phyloP scores from a whole-genome alignment of 768 basidiomycete genomes.

The Pleurotus sapidus region DNA sequence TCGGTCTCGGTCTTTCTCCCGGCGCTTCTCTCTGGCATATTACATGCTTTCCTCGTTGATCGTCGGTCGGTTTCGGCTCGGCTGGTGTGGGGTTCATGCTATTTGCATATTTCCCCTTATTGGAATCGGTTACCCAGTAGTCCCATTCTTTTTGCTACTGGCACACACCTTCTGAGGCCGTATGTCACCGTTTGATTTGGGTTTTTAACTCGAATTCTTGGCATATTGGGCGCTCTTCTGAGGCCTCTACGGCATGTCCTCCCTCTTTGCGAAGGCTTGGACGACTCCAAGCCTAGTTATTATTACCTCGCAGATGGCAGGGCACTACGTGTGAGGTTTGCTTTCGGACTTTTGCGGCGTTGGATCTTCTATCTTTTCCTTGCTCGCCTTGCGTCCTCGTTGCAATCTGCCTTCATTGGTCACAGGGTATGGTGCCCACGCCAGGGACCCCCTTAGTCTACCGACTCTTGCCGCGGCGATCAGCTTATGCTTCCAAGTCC shows the following conservation, averaged over 20 bases:
- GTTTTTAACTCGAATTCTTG: constrained; percentile 3
- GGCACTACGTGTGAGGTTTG: background rate
- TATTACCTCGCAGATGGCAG: background rate
- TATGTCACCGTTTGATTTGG: background rate
- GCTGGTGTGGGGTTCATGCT: too few relatives aligned
- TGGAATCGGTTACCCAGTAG: too few relatives aligned
- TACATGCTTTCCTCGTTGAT: too few relatives aligned
- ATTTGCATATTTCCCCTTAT: too few relatives aligned
- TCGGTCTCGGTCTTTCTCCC: too few relatives aligned
- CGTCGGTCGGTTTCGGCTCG: too few relatives aligned
- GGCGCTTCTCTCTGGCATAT: too few relatives aligned
- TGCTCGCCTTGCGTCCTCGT: background rate
- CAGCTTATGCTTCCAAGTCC: background rate
- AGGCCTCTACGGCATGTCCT: too few relatives aligned
- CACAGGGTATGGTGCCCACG: too few relatives aligned
- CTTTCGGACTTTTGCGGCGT: background rate
- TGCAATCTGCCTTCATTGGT: background rate
- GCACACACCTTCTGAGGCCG: too few relatives aligned
- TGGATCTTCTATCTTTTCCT: background rate
- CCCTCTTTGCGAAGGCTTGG: too few relatives aligned
- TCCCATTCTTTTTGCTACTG: too few relatives aligned
- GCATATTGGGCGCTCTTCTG: background rate
- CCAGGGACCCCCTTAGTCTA: background rate
- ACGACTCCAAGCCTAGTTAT: background rate
- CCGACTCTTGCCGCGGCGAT: background rate